Base-by-base conservation (phyloP, 768 basidiomycete species). In the Tricholoma furcatifolium region DNA sequence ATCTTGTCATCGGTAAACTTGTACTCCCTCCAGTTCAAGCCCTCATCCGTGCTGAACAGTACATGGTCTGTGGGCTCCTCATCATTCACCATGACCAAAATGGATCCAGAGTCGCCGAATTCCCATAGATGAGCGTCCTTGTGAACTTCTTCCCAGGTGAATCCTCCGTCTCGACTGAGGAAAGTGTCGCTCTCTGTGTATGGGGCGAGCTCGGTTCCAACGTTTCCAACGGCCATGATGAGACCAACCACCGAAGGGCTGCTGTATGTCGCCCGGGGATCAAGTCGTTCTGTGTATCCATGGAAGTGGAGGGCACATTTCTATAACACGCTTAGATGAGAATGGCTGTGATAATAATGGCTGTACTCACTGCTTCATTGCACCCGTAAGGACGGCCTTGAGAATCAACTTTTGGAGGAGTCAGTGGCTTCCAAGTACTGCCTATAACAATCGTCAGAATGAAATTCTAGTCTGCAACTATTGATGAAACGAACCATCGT, bases 121-220 rank as follows among this genome's bases (percentile, higher is more conserved):
- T 95, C 94, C 93, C 93, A 99, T 35, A 98, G 77, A 65, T 98
- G 90, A 0, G 97, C 96, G 59, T 96, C 95, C 67, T 99, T 99
- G 75, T 94, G 94, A 0, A 99, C 88, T 71, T 99, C 97, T 66
- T 97, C 85, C 97, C 97, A 99, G 0, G 91, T 93, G 71, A 97
- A 97, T 8, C 97, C 97, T 2, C 85, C 97, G 61, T 99, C 93
- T 4, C 97, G 91, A 51, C 91, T 93, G 38, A 98, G 79, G 86
- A 97, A 98, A 2, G 94, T 97, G 67, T 98, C 96, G 55, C 87
- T 85, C 27, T 98, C 89, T 3, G 75, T 79, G 71, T 99, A 99
- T 0, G 84, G 73, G 0, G 82, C 84, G 2, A 99, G 81, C 1
- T 72, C 65, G 57, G 93, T 88, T 36, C 97, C 97, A 12, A 99